Percentiles rank a stretch among this genome's conserved stretches.
These are phyloP conservation scores for Pseudocercospora crystallina DNA, from an alignment of 2,329 filamentous ascomycete genomes.

Conservation along the genomic window DNA sequence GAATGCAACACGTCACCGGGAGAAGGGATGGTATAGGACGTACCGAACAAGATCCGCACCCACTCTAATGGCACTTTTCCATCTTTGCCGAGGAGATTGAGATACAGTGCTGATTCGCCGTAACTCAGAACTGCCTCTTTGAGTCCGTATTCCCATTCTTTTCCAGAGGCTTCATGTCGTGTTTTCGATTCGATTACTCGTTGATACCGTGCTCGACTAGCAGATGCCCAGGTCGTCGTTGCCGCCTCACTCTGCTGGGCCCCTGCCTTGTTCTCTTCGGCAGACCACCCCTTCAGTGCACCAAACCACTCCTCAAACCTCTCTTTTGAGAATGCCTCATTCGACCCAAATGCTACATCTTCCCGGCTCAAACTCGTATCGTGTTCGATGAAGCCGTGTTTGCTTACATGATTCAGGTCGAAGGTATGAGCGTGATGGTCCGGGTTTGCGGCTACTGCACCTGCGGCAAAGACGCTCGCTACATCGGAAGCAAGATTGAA, in stretches of 20 bases:
- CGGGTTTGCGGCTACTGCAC: slow-evolving; percentile 22
- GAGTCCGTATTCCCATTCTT: slow-evolving; percentile 33
- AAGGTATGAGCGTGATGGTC: slow-evolving; percentile 7
- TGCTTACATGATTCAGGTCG: too few species aligned
- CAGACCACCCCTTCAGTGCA: slow-evolving; percentile 27
- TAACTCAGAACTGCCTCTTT: slow-evolving; percentile 36
- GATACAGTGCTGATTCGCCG: slow-evolving; percentile 39
- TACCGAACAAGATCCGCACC: slow-evolving; percentile 19
- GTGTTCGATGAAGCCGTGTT: slow-evolving; percentile 35
- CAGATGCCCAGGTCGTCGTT: too few species aligned
- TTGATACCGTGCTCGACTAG: slow-evolving; percentile 16
- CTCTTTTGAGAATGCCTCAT: slow-evolving; percentile 35
- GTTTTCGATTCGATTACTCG: slow-evolving; percentile 29
- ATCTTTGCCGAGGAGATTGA: slow-evolving; percentile 34
- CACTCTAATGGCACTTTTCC: slow-evolving; percentile 14
- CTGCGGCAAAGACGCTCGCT: slow-evolving; percentile 24
- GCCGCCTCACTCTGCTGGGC: slow-evolving; percentile 22
- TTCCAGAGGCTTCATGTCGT: slow-evolving; percentile 19
- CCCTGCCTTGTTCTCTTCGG: slow-evolving; percentile 30
- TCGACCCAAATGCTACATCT: slow-evolving; percentile 33
- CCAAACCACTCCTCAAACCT: slow-evolving; percentile 33
- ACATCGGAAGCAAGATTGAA: slow-evolving; percentile 28
- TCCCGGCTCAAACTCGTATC: slow-evolving; percentile 34
- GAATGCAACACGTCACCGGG: too few species aligned
- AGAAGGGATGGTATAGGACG: too few species aligned